Conservation (phyloP, 208 protist genomes). For the Polymyxa betae region DNA sequence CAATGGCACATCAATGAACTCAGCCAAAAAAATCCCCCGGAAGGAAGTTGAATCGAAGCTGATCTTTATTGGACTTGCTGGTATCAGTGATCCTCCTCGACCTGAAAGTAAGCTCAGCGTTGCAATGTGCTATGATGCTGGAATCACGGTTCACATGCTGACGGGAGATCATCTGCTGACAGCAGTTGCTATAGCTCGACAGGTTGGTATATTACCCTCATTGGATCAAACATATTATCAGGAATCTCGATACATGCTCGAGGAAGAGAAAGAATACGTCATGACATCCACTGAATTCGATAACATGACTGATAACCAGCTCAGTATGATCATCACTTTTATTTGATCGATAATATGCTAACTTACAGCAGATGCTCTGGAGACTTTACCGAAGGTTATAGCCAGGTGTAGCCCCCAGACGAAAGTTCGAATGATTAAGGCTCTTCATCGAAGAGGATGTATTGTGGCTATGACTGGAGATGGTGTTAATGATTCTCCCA, state of each 20-base stretch:
- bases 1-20: conserved; percentile 7
- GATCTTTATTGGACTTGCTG: conserved; percentile 70
- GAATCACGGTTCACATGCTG: conserved; percentile 96
- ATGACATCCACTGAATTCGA: background rate
- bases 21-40: background rate
- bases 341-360: background rate
- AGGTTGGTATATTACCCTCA: conserved; percentile 81
- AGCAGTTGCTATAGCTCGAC: conserved; percentile 87
- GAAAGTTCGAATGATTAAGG: conserved; percentile 52
- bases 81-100: conserved; percentile 90
- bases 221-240: no score
- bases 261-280: no score
- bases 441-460: conserved; percentile 33
- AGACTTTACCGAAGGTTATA: conserved; percentile 8
- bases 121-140: conserved; percentile 84
- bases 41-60: conserved; percentile 68
- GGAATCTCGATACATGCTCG: no score
- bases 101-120: conserved; percentile 85
- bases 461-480: conserved; percentile 75
- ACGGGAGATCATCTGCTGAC: conserved; percentile 86
- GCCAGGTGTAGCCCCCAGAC: conserved; percentile 52
- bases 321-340: no score
- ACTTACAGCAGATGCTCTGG: background rate
- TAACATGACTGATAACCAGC: background rate
- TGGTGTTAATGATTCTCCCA: conserved; percentile 87